A percentile compares a stretch with the other conserved stretches of the same genome.
phyloP scores from a whole-genome alignment of 805 yeast genomes.

The Vanderwaltozyma tropicalis region DNA sequence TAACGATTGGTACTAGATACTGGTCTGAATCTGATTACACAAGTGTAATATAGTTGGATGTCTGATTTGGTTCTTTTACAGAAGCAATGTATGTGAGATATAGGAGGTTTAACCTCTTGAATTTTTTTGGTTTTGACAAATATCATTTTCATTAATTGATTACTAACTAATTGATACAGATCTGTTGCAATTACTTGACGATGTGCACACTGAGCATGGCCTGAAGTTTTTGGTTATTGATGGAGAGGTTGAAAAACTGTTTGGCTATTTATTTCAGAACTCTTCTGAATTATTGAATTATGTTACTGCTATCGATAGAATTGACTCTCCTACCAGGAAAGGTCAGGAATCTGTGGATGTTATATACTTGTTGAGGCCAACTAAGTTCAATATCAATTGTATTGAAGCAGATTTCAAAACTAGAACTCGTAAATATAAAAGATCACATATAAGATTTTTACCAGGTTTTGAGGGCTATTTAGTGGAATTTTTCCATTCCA shows the following conservation, averaged over 20 bases:
- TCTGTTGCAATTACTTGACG: conserved; percentile 1
- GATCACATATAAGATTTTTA: conserved; percentile 61
- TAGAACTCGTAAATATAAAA: conserved; percentile 60
- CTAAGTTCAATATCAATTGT: conserved; percentile 60
- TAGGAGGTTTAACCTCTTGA: too few species aligned
- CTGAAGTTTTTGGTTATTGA: conserved; percentile 49
- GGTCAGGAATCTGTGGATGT: conserved; percentile 63
- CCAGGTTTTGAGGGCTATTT: conserved; percentile 41
- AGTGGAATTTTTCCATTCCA: conserved; percentile 21
- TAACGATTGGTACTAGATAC: too few species aligned
- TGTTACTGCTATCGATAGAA: conserved; percentile 53
- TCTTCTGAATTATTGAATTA: conserved; percentile 38
- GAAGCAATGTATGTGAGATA: not conserved
- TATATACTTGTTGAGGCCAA: conserved; percentile 66
- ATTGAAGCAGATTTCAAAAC: conserved; percentile 62
- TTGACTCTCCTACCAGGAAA: conserved; percentile 48
- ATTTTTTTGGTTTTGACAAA: too few species aligned
- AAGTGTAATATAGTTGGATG: too few species aligned
- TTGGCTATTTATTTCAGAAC: conserved; percentile 35
- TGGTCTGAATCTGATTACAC: too few species aligned
- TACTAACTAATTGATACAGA: too few species aligned
- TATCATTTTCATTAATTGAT: too few species aligned
- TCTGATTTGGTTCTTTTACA: conserved; percentile 2
- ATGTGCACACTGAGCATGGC: conserved; percentile 35
- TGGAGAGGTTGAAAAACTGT: conserved; percentile 38